phyloP scores from a whole-genome alignment of 2,329 filamentous ascomycete species.

The Fusarium mangiferae region DNA sequence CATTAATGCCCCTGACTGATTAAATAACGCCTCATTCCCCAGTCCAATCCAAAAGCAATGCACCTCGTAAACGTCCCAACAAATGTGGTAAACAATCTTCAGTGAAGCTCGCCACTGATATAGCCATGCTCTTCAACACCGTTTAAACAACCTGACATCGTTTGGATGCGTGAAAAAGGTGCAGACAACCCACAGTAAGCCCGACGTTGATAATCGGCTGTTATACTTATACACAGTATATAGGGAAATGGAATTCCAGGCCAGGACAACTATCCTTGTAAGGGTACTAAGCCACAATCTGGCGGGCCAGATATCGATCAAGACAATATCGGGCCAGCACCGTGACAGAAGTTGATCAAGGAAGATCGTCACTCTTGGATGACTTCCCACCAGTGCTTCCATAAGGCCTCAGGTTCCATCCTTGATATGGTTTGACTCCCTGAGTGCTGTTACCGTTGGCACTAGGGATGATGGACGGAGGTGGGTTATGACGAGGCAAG shows the following conservation, averaged over 20 bases:
- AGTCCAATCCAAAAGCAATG: constrained; percentile 14
- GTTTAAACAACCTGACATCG: neutral
- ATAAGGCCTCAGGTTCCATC: constrained; percentile 52
- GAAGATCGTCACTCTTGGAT: constrained; percentile 48
- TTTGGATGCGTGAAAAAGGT: neutral
- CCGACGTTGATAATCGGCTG: neutral
- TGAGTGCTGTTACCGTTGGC: constrained; percentile 48
- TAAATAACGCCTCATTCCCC: constrained; percentile 24
- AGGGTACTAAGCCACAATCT: neutral
- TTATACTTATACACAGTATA: constrained; percentile 24
- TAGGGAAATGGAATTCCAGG: neutral
- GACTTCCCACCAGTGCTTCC: constrained; percentile 48
- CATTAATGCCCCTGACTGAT: constrained; percentile 11
- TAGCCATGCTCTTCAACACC: neutral
- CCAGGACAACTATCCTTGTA: constrained; percentile 42
- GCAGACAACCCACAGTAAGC: neutral
- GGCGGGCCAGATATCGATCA: neutral
- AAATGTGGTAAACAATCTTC: neutral
- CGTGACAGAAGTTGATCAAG: constrained; percentile 33
- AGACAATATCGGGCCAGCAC: neutral
- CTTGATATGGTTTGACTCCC: constrained; percentile 50
- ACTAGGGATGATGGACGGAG: constrained; percentile 44
- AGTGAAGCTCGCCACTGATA: neutral
- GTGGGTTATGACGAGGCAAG: constrained; percentile 48
- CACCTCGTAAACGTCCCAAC: neutral